Evolutionary conservation across 2,329 filamentous ascomycete genomes (phyloP).

Genomic region (Arachnopeziza araneosa): DNA sequence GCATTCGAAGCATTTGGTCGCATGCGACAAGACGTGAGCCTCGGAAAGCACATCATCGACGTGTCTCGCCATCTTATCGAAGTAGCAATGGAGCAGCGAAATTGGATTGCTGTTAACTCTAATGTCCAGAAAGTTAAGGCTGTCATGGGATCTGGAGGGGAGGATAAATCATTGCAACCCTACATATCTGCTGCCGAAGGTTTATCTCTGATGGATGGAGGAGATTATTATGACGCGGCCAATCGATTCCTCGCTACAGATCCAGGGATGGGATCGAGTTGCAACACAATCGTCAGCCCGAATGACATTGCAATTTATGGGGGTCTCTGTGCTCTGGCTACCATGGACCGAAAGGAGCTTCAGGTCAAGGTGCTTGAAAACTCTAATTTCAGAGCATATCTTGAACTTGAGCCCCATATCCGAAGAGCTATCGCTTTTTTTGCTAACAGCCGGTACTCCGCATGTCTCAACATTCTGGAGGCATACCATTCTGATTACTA

Average conservation of each 20-base stretch:
- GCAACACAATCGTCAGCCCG: constrained; percentile 67
- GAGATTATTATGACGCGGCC: constrained; percentile 63
- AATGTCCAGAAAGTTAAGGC: constrained; percentile 63
- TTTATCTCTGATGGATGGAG: constrained; percentile 52
- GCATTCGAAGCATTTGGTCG: constrained; percentile 74
- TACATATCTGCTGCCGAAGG: constrained; percentile 54
- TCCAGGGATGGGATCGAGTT: constrained; percentile 45
- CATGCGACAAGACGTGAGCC: constrained; percentile 88
- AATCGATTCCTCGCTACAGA: constrained; percentile 48
- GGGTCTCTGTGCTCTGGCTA: constrained; percentile 81
- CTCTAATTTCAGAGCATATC: constrained; percentile 71
- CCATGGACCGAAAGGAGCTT: constrained; percentile 75
- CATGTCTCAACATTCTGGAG: constrained; percentile 77
- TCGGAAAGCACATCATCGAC: constrained; percentile 75
- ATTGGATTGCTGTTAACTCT: constrained; percentile 66
- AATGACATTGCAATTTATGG: constrained; percentile 94
- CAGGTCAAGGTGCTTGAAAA: constrained; percentile 76
- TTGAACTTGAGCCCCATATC: constrained; percentile 91
- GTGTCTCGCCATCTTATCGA: constrained; percentile 75
- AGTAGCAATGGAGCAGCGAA: constrained; percentile 67
- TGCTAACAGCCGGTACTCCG: constrained; percentile 82
- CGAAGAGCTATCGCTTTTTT: constrained; percentile 87
- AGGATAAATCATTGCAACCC: constrained; percentile 43
- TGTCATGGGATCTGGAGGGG: constrained; percentile 34
- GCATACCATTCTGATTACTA: constrained; percentile 78